Base-by-base conservation (phyloP, 257 asterid genomes). In the Plectranthus barbatus region DNA sequence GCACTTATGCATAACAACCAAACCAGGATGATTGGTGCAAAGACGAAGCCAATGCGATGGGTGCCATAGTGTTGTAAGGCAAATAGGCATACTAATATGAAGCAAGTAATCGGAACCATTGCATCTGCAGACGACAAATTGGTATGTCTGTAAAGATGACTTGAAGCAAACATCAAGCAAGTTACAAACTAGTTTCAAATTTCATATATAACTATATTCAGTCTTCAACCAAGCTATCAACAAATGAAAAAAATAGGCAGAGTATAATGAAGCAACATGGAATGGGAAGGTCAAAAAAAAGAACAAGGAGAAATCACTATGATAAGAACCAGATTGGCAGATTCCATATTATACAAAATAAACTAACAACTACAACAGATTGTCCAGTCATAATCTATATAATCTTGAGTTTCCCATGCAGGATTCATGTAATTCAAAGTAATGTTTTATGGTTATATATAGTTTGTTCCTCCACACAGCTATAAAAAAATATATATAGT, bases 21-120 rank as follows among this genome's bases (percentile, higher is more conserved):
- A 52, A 79, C 54, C 67, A 92, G 69, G 56, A 92, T 89, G 34
- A 89, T 69, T 4, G 97, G 98, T 2, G 98, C 98, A 48, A 92
- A 92, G 83, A 73, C 80, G 66, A 80, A 84, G 54, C 98, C 97
- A 31, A 92, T 65, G 4, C 95, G 87, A 44, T 92, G 98, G 63
- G 98, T 89, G 59, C 98, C 98, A 49, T 92, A 92, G 80, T 92
- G 98, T 75, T 92, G 98, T 64, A 92, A 66, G 34, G 98, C 95
- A 50, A 92, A 92, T 26, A 92, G 87, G 90, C 97, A 89, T 72
- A 92, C 84, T 56, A 89, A 78, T 70, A 92, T 89, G 80, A 89
- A 86, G 88, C 98, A 92, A 47, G 97, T 89, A 12, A 92, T 89
- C 31, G 97, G 97, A 64, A 92, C 62, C 83, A 89, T 80, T 0